Evolutionary conservation across 768 basidiomycete species (phyloP).

Genomic region (Termitomyces bulborhizus): DNA sequence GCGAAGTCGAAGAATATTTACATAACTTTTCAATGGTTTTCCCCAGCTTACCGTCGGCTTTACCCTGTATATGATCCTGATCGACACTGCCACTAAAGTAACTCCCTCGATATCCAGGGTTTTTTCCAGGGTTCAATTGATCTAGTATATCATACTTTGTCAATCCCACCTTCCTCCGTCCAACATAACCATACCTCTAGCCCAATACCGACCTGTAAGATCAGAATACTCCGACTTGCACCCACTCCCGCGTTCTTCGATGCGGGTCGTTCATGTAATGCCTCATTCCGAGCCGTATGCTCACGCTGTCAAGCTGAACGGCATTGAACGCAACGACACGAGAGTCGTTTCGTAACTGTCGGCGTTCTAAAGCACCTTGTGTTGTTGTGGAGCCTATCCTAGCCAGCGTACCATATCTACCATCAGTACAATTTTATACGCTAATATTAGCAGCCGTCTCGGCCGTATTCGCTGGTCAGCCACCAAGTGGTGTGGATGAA

Average conservation of each 20-base stretch:
- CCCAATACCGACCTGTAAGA: not conserved
- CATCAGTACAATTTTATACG: slow-evolving; percentile 8
- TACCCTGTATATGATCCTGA: slow-evolving; percentile 14
- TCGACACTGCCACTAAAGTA: slow-evolving; percentile 15
- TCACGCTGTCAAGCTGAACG: slow-evolving; percentile 7
- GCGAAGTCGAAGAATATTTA: too few relatives aligned
- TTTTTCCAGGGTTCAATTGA: slow-evolving; percentile 9
- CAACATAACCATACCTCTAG: not conserved
- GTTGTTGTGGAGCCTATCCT: slow-evolving; percentile 2
- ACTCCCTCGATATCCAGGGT: slow-evolving; percentile 12
- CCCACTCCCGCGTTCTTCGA: not conserved
- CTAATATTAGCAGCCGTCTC: not conserved
- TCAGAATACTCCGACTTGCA: not conserved
- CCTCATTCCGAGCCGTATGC: not conserved
- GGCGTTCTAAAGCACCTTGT: not conserved
- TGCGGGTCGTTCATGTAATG: slow-evolving; percentile 1
- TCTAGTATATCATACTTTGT: slow-evolving; percentile 2
- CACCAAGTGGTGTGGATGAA: not conserved
- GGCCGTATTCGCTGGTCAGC: not conserved
- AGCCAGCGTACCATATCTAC: not conserved
- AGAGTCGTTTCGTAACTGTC: not conserved
- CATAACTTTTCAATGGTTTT: too few relatives aligned
- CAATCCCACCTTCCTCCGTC: not conserved
- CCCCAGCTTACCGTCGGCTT: slow-evolving; percentile 10
- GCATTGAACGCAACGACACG: not conserved